Evolutionary conservation across 768 basidiomycete species (phyloP), one percentile per base, ranked within the genome.

Genomic region (Calocybe indica): DNA sequence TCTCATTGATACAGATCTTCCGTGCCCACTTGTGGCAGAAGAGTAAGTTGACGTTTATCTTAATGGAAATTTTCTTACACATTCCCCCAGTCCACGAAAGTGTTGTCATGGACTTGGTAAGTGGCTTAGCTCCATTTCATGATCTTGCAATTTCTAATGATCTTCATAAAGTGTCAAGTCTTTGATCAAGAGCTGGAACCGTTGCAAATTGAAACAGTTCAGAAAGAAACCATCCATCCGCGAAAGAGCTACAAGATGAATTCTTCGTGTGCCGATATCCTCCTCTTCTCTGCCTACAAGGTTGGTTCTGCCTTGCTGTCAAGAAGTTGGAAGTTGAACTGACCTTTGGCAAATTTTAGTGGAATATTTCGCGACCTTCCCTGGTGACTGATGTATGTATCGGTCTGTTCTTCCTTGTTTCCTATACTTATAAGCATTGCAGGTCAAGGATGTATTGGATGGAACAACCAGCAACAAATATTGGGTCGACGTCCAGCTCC

Each of bases 181-280:
- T 96, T 99, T 59, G 96, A 99, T 69, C 94, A 97, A 68, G 96
- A 99, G 61, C 75, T 99, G 32, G 96, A 99, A 63, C 94, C 96
- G 3, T 71, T 99, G 11, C 93, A 97, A 57, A 99, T 99, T 57
- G 96, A 98, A 74, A 98, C 94, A 0, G 96, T 99, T 0, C 96
- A 98, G 67, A 99, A 99, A 68, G 96, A 99, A 68, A 97, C 96
- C 0, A 99, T 99, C 52, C 96, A 96, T 65, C 95, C 95, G 58
- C 89, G 95, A 70, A 97, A 97, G 77, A 96, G 92, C 75, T 99
- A 99, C 82, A 99, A 99, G 81, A 98, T 99, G 96, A 99, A 99
- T 71, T 96, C 93, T 6, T 95, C 93, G n/a, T 97, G 95, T 55
- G 95, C 95, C 44, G 96, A 99, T 61, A 95, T 99, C 61, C 75